Percentiles rank a stretch among this genome's conserved stretches.
These are phyloP conservation scores for Zygnema cylindricum DNA, from an alignment of 139 green algal species.

Conservation along the genomic window DNA sequence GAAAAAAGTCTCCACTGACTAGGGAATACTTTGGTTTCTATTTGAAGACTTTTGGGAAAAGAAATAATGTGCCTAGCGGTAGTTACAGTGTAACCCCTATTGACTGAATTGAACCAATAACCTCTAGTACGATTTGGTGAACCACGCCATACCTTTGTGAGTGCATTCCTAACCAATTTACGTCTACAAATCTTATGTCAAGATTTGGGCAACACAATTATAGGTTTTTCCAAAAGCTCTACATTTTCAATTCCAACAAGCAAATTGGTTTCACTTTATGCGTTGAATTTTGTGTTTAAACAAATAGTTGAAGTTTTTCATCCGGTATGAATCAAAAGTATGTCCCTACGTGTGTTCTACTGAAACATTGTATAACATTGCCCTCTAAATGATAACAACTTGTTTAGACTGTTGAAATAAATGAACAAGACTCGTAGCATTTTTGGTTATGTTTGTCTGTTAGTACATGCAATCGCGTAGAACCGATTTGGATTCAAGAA, in stretches of 20 bases:
- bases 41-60: slow-evolving; percentile 53
- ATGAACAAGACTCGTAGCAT: slow-evolving; percentile 43
- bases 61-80: slow-evolving; percentile 53
- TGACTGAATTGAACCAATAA: slow-evolving; percentile 57
- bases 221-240: slow-evolving; percentile 52
- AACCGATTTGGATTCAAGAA: no score
- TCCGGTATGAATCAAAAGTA: slow-evolving; percentile 46
- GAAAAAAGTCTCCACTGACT: slow-evolving; percentile 58
- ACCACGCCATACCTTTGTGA: slow-evolving; percentile 52
- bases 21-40: slow-evolving; percentile 52
- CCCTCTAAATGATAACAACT: slow-evolving; percentile 46
- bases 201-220: slow-evolving; percentile 46
- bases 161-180: slow-evolving; percentile 52
- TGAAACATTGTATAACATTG: slow-evolving; percentile 55
- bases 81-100: slow-evolving; percentile 51
- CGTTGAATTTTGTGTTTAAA: slow-evolving; percentile 51
- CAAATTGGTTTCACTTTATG: slow-evolving; percentile 12
- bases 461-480: slow-evolving; percentile 33
- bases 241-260: slow-evolving; percentile 58
- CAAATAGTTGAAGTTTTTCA: slow-evolving; percentile 46
- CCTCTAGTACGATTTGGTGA: slow-evolving; percentile 42
- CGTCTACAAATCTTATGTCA: slow-evolving; percentile 39
- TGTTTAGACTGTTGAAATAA: slow-evolving; percentile 49
- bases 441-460: slow-evolving; percentile 51
- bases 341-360: slow-evolving; percentile 41